phyloP scores from a whole-genome alignment of 139 green algal genomes.

The Bryopsis sp. region DNA sequence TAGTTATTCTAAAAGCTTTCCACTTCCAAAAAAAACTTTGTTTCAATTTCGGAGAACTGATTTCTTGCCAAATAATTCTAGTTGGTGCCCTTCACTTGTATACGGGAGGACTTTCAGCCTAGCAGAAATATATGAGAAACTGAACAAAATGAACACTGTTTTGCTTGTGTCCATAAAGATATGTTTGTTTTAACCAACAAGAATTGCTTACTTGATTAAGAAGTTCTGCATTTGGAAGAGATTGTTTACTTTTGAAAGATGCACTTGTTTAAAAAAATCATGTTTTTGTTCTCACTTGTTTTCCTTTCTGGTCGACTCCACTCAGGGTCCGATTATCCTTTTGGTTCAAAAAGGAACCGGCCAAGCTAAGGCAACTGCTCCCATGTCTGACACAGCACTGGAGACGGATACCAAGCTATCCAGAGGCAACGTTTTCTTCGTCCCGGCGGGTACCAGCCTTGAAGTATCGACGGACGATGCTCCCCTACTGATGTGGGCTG shows the following conservation, averaged over 20 bases:
- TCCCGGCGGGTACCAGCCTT: neutral
- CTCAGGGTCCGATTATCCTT: conserved; percentile 34
- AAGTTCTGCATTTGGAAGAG: conserved; percentile 4
- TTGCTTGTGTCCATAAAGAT: neutral
- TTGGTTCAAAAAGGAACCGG: conserved; percentile 33
- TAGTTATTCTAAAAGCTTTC: no score
- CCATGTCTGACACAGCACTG: neutral
- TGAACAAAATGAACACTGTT: no score
- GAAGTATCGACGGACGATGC: neutral
- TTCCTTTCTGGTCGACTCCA: neutral
- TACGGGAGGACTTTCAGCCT: no score
- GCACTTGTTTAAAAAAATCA: neutral
- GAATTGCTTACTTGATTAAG: neutral
- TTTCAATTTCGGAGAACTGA: no score
- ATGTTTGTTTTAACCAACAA: neutral
- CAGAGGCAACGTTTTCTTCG: neutral
- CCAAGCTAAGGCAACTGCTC: neutral
- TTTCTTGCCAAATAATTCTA: no score
- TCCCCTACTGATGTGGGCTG: neutral
- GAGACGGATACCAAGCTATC: neutral
- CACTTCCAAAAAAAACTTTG: no score
- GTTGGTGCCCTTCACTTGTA: no score
- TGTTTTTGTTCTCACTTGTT: neutral
- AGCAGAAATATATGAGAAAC: no score
- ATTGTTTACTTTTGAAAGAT: neutral